Evolutionary conservation across 148 eudicot species (phyloP), one percentile per base, ranked within the genome.

Genomic region (Drosera capensis): DNA sequence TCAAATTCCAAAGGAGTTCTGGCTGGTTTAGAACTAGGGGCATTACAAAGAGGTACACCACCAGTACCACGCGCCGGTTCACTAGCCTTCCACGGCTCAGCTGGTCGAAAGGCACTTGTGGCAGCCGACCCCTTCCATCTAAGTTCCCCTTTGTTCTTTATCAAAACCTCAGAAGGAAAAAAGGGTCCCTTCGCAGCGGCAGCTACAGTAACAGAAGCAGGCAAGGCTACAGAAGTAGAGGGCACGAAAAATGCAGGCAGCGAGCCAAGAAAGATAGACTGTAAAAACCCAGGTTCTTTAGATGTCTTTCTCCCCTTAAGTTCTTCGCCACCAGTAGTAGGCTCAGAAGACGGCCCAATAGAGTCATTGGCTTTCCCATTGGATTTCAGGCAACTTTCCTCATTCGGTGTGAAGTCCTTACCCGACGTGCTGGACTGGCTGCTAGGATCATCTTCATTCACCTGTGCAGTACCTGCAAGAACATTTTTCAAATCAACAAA

Each of bases 121-220:
- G 86, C 90, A 56, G 96, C 96, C 31, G 94, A 83, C 38, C 96
- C 96, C 57, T 71, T 88, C 94, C 96, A 88, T 14, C 94, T 81
- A 51, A 83, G 63, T 49, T 74, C 83, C 34, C 66, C 66, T 41
- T 80, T 88, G 35, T 57, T 71, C 70, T 73, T 70, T 56, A 74
- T 54, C 17, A 74, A 59, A 44, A 70, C 78, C 12, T 77, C 83
- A 2, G 86, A 77, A 55, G 79, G 92, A 23, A 55, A 52, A 77
- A 88, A 79, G 23, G 86, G 61, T 9, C 96, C 86, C 60, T 82
- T 77, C 0, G 83, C 90, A 54, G 96, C 86, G 56, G 94, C 65
- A 25, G 94, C 71, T 14, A 80, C 75, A 20, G 87, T 73, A 46
- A 82, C 31, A n/a, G 86, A 61, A 49, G 83, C 57, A 55, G 83